These are phyloP conservation scores for Calocera cornea DNA, from an alignment of 768 basidiomycete species.

Conservation along the genomic window DNA sequence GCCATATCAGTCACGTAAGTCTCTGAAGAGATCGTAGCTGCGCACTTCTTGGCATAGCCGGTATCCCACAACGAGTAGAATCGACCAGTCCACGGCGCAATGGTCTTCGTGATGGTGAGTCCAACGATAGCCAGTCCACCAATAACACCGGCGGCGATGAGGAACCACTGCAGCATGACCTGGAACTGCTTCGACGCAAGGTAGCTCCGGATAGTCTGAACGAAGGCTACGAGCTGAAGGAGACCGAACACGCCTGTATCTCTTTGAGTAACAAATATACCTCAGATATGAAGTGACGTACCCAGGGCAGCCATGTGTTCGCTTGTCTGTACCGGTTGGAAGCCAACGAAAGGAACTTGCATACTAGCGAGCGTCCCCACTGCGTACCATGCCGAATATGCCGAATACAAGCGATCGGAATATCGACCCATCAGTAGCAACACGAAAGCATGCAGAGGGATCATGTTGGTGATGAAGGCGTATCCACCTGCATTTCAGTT, in stretches of 20 bases:
- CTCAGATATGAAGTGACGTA: conserved; percentile 23
- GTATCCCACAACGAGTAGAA: conserved; percentile 99
- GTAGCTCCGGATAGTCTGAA: conserved; percentile 75
- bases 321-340: conserved; percentile 92
- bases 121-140: conserved; percentile 60
- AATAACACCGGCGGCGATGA: conserved; percentile 54
- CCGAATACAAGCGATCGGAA: conserved; percentile 81
- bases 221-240: conserved; percentile 89
- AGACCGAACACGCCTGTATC: conserved; percentile 79
- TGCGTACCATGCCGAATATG: conserved; percentile 95
- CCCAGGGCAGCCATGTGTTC: conserved; percentile 99
- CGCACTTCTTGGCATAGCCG: conserved; percentile 92
- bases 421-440: conserved; percentile 94
- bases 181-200: conserved; percentile 89
- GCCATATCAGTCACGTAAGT: conserved; percentile 11
- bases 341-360: conserved; percentile 99
- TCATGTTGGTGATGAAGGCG: conserved; percentile 99
- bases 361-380: conserved; percentile 95
- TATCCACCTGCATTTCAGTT: conserved; percentile 58
- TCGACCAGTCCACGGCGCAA: conserved; percentile 98
- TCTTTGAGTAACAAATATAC: not conserved
- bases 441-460: conserved; percentile 88
- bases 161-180: conserved; percentile 53
- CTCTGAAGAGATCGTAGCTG: conserved; percentile 8
- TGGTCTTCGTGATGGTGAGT: conserved; percentile 85